Evolutionary conservation across 164 flowering plant genomes (phyloP).

Genomic region (Malania oleifera): DNA sequence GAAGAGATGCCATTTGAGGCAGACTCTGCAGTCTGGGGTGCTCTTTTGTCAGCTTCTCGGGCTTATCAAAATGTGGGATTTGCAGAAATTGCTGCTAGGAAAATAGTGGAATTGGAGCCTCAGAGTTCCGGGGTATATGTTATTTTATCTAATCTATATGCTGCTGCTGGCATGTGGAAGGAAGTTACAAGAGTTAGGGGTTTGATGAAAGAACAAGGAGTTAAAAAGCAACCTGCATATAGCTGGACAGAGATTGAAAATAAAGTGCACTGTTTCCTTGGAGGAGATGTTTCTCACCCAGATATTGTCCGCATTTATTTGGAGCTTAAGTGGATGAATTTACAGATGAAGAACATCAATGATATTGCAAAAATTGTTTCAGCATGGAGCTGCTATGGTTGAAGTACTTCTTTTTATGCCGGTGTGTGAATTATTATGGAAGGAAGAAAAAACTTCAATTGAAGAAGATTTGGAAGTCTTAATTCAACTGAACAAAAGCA

Average conservation of each 20-base stretch:
- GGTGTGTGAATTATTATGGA: too few species aligned
- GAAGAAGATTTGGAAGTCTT: too few species aligned
- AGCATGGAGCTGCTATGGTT: too few species aligned
- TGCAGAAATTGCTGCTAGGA: conserved; percentile 43
- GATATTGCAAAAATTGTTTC: too few species aligned
- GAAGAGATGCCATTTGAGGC: conserved; percentile 37
- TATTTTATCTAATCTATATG: conserved; percentile 40
- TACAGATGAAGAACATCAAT: conserved; percentile 28
- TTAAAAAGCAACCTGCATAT: conserved; percentile 42
- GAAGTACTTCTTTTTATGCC: too few species aligned
- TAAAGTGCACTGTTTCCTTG: conserved; percentile 36
- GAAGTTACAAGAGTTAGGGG: conserved; percentile 32
- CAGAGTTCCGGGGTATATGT: conserved; percentile 36
- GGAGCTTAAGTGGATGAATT: conserved; percentile 23
- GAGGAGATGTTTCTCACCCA: conserved; percentile 44
- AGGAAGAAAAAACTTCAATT: too few species aligned
- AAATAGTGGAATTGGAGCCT: conserved; percentile 37
- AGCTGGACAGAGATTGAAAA: conserved; percentile 47
- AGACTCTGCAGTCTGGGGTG: conserved; percentile 34
- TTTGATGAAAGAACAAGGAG: conserved; percentile 40
- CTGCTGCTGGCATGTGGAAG: conserved; percentile 44
- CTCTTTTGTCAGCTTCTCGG: conserved; percentile 36
- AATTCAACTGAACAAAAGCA: too few species aligned
- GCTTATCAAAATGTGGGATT: conserved; percentile 33
- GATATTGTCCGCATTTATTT: conserved; percentile 29